phyloP scores from a whole-genome alignment of 1,139 yeast species.

The Blastobotrys apis region DNA sequence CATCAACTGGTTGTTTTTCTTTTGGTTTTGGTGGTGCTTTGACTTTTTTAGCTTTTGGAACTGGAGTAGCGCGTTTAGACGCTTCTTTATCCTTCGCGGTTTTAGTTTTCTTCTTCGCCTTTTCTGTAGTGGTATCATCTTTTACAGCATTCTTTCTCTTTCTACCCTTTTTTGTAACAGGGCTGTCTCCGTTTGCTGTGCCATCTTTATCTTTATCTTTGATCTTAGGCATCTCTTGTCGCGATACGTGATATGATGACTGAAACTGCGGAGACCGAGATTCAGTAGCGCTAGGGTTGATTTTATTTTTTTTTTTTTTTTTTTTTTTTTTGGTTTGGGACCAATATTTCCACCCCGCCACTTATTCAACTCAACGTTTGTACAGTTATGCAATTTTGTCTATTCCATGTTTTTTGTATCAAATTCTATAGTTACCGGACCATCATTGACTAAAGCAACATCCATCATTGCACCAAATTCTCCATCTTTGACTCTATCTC shows the following conservation, averaged over 20 bases:
- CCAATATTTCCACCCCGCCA: too few relatives aligned
- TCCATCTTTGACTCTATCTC: slow-evolving; percentile 73
- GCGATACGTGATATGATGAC: not conserved
- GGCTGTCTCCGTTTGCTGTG: not conserved
- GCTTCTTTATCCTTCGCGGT: not conserved
- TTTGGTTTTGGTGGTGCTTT: slow-evolving; percentile 33
- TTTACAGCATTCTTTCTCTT: slow-evolving; percentile 13
- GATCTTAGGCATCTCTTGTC: not conserved
- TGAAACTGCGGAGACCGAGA: too few relatives aligned
- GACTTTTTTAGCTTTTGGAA: not conserved
- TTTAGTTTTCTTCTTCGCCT: slow-evolving; percentile 8
- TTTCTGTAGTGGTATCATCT: slow-evolving; percentile 3
- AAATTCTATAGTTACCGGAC: slow-evolving; percentile 72
- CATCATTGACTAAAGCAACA: slow-evolving; percentile 77
- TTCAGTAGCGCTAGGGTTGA: too few relatives aligned
- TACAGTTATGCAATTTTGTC: slow-evolving; percentile 1
- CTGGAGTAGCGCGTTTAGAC: not conserved
- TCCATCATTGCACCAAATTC: slow-evolving; percentile 98
- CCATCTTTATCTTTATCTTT: slow-evolving; percentile 1
- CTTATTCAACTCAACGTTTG: too few relatives aligned
- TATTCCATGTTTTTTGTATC: slow-evolving; percentile 43
- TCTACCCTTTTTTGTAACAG: slow-evolving; percentile 11
- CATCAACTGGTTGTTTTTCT: slow-evolving; percentile 89
- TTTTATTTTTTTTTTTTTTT: too few relatives aligned
- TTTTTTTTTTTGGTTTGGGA: too few relatives aligned